Conservation (phyloP, 2,329 filamentous ascomycete species). For the Aspergillus sp. region DNA sequence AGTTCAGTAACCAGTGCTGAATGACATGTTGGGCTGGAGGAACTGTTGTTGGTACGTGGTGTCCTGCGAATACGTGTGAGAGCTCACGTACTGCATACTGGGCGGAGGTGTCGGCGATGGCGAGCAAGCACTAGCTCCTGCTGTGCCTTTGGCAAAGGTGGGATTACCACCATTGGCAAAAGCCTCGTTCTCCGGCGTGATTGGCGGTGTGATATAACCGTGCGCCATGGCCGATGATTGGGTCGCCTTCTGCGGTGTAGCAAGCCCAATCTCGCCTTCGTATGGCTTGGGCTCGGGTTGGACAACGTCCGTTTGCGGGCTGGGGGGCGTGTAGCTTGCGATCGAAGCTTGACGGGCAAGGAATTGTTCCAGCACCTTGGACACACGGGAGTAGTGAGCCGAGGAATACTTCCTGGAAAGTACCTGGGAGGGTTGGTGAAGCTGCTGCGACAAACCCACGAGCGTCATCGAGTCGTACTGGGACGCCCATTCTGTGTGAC, state of each 20-base stretch:
- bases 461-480: slow-evolving; percentile 56
- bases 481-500: slow-evolving; percentile 72
- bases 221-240: slow-evolving; percentile 40
- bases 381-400: slow-evolving; percentile 65
- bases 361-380: slow-evolving; percentile 66
- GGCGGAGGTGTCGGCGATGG: slow-evolving; percentile 42
- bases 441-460: slow-evolving; percentile 64
- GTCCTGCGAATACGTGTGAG: slow-evolving; percentile 40
- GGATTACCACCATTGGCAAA: slow-evolving; percentile 40
- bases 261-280: slow-evolving; percentile 44
- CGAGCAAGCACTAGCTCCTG: slow-evolving; percentile 34
- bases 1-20: slow-evolving; percentile 35
- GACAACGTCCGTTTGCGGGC: slow-evolving; percentile 41
- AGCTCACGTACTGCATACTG: slow-evolving; percentile 39
- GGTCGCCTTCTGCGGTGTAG: slow-evolving; percentile 44
- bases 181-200: slow-evolving; percentile 49
- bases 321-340: slow-evolving; percentile 47
- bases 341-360: slow-evolving; percentile 64
- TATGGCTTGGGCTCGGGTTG: slow-evolving; percentile 44
- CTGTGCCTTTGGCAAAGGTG: slow-evolving; percentile 32
- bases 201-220: slow-evolving; percentile 52
- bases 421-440: slow-evolving; percentile 68
- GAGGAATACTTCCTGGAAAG: slow-evolving; percentile 69
- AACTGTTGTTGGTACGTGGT: slow-evolving; percentile 39
- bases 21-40: slow-evolving; percentile 37